Conservation (phyloP, 306 rosid genomes). For the Ormosia semicastrata region DNA sequence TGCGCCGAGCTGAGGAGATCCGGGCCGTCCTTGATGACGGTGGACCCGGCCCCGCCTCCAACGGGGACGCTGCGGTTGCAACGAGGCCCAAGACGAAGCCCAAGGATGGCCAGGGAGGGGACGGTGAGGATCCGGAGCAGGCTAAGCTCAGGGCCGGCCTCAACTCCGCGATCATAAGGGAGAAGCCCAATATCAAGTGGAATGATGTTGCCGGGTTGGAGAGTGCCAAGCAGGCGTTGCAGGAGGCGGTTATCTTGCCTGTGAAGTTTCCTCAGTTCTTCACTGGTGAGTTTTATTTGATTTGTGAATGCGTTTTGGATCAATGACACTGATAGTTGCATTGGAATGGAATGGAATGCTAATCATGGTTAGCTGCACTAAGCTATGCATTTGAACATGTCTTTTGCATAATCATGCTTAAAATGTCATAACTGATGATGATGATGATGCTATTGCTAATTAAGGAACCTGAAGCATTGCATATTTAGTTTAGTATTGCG, state of each 20-base stretch:
- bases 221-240: slow-evolving; percentile 93
- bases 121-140: slow-evolving; percentile 93
- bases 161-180: slow-evolving; percentile 88
- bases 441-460: neutral
- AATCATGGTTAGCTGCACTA: neutral
- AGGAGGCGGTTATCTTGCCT: slow-evolving; percentile 94
- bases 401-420: neutral
- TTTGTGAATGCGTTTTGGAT: neutral
- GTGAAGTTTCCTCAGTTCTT: slow-evolving; percentile 97
- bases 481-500: neutral
- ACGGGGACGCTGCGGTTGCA: slow-evolving; percentile 91
- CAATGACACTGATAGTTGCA: neutral
- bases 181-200: slow-evolving; percentile 96
- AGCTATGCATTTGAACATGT: neutral
- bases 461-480: neutral
- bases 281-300: slow-evolving; percentile 55
- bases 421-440: neutral
- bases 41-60: slow-evolving; percentile 77
- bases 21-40: slow-evolving; percentile 90
- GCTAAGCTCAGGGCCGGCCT: slow-evolving; percentile 83
- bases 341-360: neutral
- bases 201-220: slow-evolving; percentile 95
- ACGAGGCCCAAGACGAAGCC: slow-evolving; percentile 86
- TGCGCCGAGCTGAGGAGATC: slow-evolving; percentile 99
- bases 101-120: slow-evolving; percentile 75